Percentiles rank a stretch among this genome's conserved stretches.
phyloP scores from a whole-genome alignment of 208 protist species.

The Angomonas ambiguus region DNA sequence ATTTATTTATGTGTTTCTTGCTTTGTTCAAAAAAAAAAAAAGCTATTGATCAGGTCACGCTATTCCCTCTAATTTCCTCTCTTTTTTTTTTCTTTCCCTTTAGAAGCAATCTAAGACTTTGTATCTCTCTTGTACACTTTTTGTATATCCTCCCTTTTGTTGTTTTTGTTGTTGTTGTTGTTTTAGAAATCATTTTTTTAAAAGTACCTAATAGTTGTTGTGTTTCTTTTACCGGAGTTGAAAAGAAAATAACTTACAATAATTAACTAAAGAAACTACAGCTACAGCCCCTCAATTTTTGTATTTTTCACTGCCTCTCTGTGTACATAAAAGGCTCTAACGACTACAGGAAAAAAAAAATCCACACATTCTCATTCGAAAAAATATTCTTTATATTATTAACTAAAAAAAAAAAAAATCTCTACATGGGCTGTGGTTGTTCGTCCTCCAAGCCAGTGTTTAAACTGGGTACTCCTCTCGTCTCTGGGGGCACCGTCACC shows the following conservation, averaged over 20 bases:
- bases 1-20: too few relatives aligned
- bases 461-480: conserved; percentile 29
- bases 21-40: too few relatives aligned
- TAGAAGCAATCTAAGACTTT: neutral
- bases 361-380: neutral
- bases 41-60: too few relatives aligned
- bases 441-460: conserved; percentile 25
- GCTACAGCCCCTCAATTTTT: neutral
- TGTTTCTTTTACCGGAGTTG: neutral
- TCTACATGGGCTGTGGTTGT: conserved; percentile 24
- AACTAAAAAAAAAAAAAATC: conserved; percentile 11
- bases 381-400: neutral
- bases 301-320: neutral
- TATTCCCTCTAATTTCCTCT: too few relatives aligned
- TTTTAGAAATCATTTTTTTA: neutral
- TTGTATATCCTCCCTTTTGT: too few relatives aligned
- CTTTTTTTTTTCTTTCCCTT: neutral
- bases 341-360: neutral
- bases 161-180: neutral
- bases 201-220: neutral
- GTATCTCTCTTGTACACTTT: too few relatives aligned
- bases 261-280: neutral
- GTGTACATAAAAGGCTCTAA: neutral
- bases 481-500: conserved; percentile 41
- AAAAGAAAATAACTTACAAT: neutral